These are phyloP conservation scores for Metschnikowia reukaufii DNA, from an alignment of 805 yeast species.

Conservation along the genomic window DNA sequence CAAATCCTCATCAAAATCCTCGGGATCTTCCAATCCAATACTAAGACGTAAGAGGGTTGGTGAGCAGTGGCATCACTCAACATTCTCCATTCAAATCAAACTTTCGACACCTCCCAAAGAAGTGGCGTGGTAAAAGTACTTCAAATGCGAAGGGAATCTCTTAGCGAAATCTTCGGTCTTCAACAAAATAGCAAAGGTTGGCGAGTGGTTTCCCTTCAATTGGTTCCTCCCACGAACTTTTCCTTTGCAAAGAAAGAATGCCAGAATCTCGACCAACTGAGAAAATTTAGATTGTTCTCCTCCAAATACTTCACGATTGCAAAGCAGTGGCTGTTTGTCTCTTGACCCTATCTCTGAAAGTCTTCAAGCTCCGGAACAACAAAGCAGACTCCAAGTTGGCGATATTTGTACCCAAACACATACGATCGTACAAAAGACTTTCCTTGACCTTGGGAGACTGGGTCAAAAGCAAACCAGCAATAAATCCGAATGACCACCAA, in stretches of 20 bases:
- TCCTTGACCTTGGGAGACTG: conserved; percentile 49
- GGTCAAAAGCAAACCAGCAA: conserved; percentile 80
- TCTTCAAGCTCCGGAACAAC: conserved; percentile 75
- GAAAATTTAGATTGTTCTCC: conserved; percentile 51
- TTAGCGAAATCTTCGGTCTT: conserved; percentile 54
- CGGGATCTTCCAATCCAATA: conserved; percentile 73
- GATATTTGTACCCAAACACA: conserved; percentile 73
- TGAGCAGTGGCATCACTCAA: conserved; percentile 58
- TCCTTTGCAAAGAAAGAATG: conserved; percentile 83
- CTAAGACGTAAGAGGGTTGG: conserved; percentile 69
- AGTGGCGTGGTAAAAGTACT: conserved; percentile 84
- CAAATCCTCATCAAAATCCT: conserved; percentile 76
- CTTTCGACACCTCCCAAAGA: conserved; percentile 93
- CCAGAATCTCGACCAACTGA: conserved; percentile 48
- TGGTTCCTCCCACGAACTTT: conserved; percentile 63
- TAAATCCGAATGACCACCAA: conserved; percentile 94
- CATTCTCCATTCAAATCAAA: conserved; percentile 86
- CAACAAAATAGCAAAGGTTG: conserved; percentile 71
- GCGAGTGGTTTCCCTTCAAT: conserved; percentile 60
- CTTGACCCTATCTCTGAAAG: conserved; percentile 69
- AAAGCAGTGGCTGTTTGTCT: conserved; percentile 65
- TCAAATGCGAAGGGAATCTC: conserved; percentile 60
- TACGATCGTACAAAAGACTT: conserved; percentile 59
- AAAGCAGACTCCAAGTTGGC: conserved; percentile 76
- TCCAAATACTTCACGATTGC: conserved; percentile 58